Conservation (phyloP, 441 rosid species). For the Arabidopsis hybrid region DNA sequence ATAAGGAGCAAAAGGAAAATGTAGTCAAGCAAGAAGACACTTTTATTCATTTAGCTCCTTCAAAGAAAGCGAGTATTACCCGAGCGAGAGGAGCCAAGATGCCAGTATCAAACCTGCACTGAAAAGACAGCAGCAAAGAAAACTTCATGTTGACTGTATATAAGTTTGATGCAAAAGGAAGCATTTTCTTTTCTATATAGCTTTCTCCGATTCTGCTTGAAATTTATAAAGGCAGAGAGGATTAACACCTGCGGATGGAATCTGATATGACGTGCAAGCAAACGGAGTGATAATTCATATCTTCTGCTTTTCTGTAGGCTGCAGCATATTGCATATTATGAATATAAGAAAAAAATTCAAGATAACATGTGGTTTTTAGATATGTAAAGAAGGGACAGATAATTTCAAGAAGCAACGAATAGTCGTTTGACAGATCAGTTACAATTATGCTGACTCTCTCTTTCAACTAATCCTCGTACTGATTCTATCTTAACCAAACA, state of each 20-base stretch:
- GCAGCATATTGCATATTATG: constrained; percentile 41
- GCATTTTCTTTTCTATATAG: neutral
- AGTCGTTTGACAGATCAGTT: constrained; percentile 6
- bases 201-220: constrained; percentile 11
- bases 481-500: neutral
- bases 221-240: constrained; percentile 32
- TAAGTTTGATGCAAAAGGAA: neutral
- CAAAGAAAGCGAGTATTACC: constrained; percentile 57
- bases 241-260: constrained; percentile 86
- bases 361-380: neutral
- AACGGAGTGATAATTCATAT: constrained; percentile 96
- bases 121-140: constrained; percentile 53
- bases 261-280: constrained; percentile 95
- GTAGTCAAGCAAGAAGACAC: constrained; percentile 21
- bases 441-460: constrained; percentile 14
- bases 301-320: constrained; percentile 95
- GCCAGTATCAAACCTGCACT: constrained; percentile 98
- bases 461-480: constrained; percentile 24
- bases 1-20: constrained; percentile 8
- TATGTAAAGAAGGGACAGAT: constrained; percentile 9
- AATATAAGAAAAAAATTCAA: constrained; percentile 18
- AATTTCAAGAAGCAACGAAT: neutral
- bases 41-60: constrained; percentile 1
- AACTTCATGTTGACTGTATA: constrained; percentile 47
- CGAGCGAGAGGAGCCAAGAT: constrained; percentile 92